phyloP scores from a whole-genome alignment of 2,329 filamentous ascomycete species.

The Cladophialophora carrionii region DNA sequence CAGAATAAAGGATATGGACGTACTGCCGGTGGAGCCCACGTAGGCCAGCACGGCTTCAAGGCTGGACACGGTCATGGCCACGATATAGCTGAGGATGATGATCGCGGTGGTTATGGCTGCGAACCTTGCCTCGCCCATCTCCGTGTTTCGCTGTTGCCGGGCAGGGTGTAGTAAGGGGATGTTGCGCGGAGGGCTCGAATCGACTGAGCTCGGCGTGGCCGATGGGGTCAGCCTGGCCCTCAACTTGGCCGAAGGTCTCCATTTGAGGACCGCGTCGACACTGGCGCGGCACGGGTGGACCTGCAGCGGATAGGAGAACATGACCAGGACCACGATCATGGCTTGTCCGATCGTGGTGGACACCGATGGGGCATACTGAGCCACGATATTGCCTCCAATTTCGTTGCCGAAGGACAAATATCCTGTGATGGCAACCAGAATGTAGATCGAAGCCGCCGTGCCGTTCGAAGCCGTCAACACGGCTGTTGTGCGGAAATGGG shows the following conservation, averaged over 20 bases:
- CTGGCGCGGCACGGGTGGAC: slow-evolving; percentile 96
- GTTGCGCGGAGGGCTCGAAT: slow-evolving; percentile 48
- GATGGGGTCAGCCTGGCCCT: slow-evolving; percentile 39
- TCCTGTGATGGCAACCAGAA: slow-evolving; percentile 89
- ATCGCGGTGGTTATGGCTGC: slow-evolving; percentile 85
- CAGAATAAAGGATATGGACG: slow-evolving; percentile 94
- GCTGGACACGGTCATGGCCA: slow-evolving; percentile 86
- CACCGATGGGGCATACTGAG: slow-evolving; percentile 79
- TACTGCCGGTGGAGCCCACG: slow-evolving; percentile 91
- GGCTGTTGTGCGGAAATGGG: slow-evolving; percentile 73
- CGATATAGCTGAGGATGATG: slow-evolving; percentile 80
- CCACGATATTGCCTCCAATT: slow-evolving; percentile 88
- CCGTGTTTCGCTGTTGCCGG: slow-evolving; percentile 50
- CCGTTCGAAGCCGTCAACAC: slow-evolving; percentile 86
- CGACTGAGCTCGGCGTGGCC: slow-evolving; percentile 42
- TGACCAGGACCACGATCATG: slow-evolving; percentile 92
- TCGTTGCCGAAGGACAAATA: slow-evolving; percentile 94
- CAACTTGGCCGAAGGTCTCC: slow-evolving; percentile 65
- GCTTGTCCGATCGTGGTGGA: slow-evolving; percentile 90
- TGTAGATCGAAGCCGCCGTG: slow-evolving; percentile 81
- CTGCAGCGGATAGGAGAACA: slow-evolving; percentile 94
- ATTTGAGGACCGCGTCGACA: slow-evolving; percentile 89
- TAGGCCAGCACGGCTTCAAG: slow-evolving; percentile 92
- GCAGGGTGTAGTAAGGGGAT: slow-evolving; percentile 46
- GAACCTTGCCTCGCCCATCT: slow-evolving; percentile 86